These are phyloP conservation scores for Drosera spatulata DNA, from an alignment of 179 eudicot species.

Conservation along the genomic window DNA sequence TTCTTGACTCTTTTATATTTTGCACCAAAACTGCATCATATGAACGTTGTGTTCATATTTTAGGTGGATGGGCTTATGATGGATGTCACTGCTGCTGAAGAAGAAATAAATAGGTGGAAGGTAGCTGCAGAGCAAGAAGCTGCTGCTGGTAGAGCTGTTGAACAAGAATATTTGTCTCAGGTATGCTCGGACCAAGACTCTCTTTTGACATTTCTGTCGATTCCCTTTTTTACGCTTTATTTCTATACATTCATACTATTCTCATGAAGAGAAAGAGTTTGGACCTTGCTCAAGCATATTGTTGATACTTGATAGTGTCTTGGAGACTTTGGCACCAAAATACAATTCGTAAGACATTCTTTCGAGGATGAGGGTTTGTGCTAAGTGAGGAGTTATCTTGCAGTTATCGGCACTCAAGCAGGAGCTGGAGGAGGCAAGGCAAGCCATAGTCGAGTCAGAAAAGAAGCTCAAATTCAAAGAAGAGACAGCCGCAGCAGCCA, in stretches of 20 bases:
- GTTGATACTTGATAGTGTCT: no score
- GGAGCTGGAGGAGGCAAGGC: conserved; percentile 80
- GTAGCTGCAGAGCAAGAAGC: conserved; percentile 98
- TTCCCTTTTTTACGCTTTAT: no score
- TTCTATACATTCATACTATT: no score
- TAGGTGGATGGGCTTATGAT: conserved; percentile 97
- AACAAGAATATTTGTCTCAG: conserved; percentile 73
- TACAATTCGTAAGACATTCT: no score
- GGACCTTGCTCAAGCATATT: no score
- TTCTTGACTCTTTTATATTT: background rate
- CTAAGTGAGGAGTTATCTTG: conserved; percentile 1
- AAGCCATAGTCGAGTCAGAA: conserved; percentile 49
- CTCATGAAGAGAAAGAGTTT: no score
- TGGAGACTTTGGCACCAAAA: no score
- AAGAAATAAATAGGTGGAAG: conserved; percentile 94
- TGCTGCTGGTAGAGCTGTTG: conserved; percentile 91
- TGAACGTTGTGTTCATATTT: background rate
- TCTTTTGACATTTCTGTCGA: no score
- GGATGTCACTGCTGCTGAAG: conserved; percentile 93
- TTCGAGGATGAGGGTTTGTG: background rate
- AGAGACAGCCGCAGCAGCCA: conserved; percentile 85
- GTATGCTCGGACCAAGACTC: conserved; percentile 19
- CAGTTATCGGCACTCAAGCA: conserved; percentile 58
- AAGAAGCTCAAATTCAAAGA: conserved; percentile 85
- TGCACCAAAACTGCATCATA: background rate